Percentiles rank a stretch among this genome's conserved stretches.
Evolutionary conservation across 441 rosid genomes (phyloP).

Genomic region (Erodium texanum): DNA sequence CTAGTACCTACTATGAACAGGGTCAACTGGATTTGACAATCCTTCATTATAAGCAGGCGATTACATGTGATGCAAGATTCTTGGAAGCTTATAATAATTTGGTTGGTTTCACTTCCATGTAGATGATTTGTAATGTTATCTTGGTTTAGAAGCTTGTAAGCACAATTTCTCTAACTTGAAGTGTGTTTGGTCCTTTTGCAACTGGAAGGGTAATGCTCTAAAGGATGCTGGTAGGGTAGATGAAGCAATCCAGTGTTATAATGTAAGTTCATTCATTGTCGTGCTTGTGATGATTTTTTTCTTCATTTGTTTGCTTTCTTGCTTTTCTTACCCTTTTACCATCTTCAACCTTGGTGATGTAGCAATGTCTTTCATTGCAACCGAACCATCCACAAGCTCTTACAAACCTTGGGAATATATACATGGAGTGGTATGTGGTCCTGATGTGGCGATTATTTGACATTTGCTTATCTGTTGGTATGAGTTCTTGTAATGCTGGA

Average conservation of each 20-base stretch:
- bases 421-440: slow-evolving; percentile 85
- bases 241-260: slow-evolving; percentile 91
- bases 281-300: background rate
- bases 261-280: slow-evolving; percentile 35
- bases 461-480: background rate
- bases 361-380: slow-evolving; percentile 94
- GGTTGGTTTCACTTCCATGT: slow-evolving; percentile 40
- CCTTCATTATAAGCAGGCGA: slow-evolving; percentile 81
- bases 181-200: slow-evolving; percentile 14
- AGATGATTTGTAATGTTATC: background rate
- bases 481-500: background rate
- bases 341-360: slow-evolving; percentile 20
- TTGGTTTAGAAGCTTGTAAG: background rate
- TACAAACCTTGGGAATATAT: slow-evolving; percentile 93
- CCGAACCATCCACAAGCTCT: slow-evolving; percentile 96
- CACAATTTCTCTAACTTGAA: slow-evolving; percentile 7
- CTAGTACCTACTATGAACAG: slow-evolving; percentile 78
- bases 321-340: background rate
- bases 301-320: slow-evolving; percentile 9
- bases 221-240: slow-evolving; percentile 89
- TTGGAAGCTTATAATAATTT: slow-evolving; percentile 94
- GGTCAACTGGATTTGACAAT: slow-evolving; percentile 87
- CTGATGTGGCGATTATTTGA: background rate
- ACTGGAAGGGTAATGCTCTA: slow-evolving; percentile 82
- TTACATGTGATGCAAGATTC: slow-evolving; percentile 72